phyloP scores from a whole-genome alignment of 768 basidiomycete species.

The Leccinum arenicola region DNA sequence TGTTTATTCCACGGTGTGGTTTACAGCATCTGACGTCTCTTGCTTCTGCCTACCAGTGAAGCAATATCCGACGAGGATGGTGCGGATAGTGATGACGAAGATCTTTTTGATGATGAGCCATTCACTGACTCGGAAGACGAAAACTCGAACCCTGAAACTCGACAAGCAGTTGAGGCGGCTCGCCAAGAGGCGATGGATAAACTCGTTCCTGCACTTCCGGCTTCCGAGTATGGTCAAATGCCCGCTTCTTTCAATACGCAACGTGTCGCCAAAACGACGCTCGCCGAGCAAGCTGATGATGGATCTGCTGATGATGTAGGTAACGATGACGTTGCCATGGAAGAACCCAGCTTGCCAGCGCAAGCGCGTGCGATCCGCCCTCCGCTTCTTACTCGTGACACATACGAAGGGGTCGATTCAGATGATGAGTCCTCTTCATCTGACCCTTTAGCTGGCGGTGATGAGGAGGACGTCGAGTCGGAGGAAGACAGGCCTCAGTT shows the following conservation, averaged over 20 bases:
- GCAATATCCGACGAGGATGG: constrained; percentile 63
- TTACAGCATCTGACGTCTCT: constrained; percentile 1
- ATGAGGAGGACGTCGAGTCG: constrained; percentile 52
- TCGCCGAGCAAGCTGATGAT: constrained; percentile 39
- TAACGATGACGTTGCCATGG: constrained; percentile 4
- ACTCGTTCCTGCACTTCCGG: constrained; percentile 76
- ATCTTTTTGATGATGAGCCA: constrained; percentile 41
- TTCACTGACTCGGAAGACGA: constrained; percentile 46
- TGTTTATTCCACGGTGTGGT: neutral
- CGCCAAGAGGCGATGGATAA: constrained; percentile 70
- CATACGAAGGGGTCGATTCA: constrained; percentile 91
- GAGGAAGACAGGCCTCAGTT: constrained; percentile 85
- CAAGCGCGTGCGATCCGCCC: constrained; percentile 55
- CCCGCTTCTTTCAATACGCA: constrained; percentile 75
- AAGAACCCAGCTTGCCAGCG: constrained; percentile 14
- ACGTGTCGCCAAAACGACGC: constrained; percentile 47
- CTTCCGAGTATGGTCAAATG: constrained; percentile 89
- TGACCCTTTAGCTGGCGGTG: constrained; percentile 36
- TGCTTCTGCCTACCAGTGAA: constrained; percentile 44
- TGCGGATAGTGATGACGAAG: constrained; percentile 23
- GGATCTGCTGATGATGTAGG: constrained; percentile 8
- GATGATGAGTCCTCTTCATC: constrained; percentile 83
- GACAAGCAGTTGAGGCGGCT: constrained; percentile 32
- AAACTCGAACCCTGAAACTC: constrained; percentile 33
- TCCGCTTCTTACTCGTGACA: constrained; percentile 78